Percentiles rank a stretch among this genome's conserved stretches.
Evolutionary conservation across 495 filamentous ascomycete genomes (phyloP).

Genomic region (Terfezia claveryi): DNA sequence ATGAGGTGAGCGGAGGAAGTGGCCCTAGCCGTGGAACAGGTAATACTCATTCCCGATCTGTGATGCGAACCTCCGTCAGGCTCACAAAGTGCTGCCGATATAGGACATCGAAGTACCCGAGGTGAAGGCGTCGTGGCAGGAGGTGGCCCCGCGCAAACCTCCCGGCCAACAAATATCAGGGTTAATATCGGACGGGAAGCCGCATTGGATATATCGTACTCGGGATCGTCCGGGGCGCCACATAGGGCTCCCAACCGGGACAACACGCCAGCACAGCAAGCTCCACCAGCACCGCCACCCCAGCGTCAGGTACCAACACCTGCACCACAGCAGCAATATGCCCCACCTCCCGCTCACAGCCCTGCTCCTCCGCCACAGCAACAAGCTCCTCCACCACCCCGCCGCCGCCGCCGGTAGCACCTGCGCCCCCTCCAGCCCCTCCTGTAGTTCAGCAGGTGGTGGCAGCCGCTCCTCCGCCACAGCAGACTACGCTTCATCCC

Average conservation of each 20-base stretch:
- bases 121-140: neutral
- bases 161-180: neutral
- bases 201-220: neutral
- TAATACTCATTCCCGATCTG: neutral
- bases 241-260: neutral
- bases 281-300: neutral
- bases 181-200: neutral
- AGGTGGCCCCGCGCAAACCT: neutral
- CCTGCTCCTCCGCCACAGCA: constrained; percentile 1
- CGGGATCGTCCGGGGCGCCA: too few species aligned
- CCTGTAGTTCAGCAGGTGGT: constrained; percentile 10
- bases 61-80: neutral
- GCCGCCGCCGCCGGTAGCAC: neutral
- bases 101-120: neutral
- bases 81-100: neutral
- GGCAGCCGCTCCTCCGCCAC: constrained; percentile 9
- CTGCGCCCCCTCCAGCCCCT: constrained; percentile 1
- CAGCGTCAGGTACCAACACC: neutral
- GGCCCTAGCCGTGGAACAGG: neutral
- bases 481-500: neutral
- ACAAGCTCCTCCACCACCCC: neutral
- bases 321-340: neutral
- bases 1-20: neutral
- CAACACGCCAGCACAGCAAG: neutral
- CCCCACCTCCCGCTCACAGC: neutral